A percentile compares a stretch with the other conserved stretches of the same genome.
phyloP scores from a whole-genome alignment of 352 stramenopile genomes.

The Pythium folliculosum region DNA sequence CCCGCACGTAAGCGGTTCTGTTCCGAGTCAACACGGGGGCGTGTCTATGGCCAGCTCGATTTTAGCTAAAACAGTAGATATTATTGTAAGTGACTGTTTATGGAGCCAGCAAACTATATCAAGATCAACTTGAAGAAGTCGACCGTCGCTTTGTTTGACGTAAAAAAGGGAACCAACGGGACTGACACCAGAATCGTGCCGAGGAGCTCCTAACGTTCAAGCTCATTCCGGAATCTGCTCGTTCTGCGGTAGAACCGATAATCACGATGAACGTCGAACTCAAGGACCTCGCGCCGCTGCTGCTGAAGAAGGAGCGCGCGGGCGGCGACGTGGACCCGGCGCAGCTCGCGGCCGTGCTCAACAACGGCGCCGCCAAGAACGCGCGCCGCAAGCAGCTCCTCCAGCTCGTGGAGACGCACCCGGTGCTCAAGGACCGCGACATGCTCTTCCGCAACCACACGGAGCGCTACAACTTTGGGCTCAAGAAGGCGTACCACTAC shows the following conservation, averaged over 20 bases:
- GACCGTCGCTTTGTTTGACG: slow-evolving; percentile 10
- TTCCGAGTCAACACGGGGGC: slow-evolving; percentile 6
- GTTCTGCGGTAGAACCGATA: not conserved
- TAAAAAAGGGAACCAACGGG: slow-evolving; percentile 2
- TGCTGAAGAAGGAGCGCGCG: slow-evolving; percentile 60
- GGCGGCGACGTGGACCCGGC: slow-evolving; percentile 45
- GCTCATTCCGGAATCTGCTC: not conserved
- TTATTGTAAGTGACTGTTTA: too few relatives aligned
- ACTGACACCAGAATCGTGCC: slow-evolving; percentile 2
- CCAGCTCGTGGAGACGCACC: slow-evolving; percentile 36
- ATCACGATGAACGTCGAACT: slow-evolving; percentile 39
- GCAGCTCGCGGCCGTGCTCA: slow-evolving; percentile 41
- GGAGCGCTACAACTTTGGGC: slow-evolving; percentile 36
- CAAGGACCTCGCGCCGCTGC: slow-evolving; percentile 57
- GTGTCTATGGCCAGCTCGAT: not conserved
- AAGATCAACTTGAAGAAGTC: slow-evolving; percentile 5
- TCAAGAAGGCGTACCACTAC: slow-evolving; percentile 45
- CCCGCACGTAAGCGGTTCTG: not conserved
- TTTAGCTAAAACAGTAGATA: slow-evolving; percentile 12
- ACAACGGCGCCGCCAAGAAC: slow-evolving; percentile 34
- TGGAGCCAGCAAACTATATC: too few relatives aligned
- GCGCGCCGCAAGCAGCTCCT: slow-evolving; percentile 44
- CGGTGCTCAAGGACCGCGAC: slow-evolving; percentile 37
- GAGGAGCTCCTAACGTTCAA: not conserved
- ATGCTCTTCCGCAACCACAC: slow-evolving; percentile 42